A percentile compares a stretch with the other conserved stretches of the same genome.
Evolutionary conservation across 495 filamentous ascomycete species (phyloP).

Genomic region (Mytilinidion resinicola): DNA sequence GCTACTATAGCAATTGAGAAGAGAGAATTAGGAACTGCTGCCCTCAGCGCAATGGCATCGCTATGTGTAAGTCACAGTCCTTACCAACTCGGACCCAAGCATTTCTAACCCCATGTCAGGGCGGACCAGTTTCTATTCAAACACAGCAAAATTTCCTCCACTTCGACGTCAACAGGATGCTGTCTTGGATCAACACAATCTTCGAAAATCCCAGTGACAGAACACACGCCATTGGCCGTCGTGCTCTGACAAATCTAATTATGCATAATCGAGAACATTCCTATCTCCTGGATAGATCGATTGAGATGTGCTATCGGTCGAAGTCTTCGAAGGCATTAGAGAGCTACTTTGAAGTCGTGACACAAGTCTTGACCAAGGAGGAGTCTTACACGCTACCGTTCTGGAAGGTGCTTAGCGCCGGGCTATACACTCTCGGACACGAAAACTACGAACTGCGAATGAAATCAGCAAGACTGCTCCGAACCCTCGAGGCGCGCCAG

Average conservation of each 20-base stretch:
- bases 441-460: slow-evolving; percentile 80
- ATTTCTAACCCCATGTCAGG: slow-evolving; percentile 34
- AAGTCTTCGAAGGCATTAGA: slow-evolving; percentile 76
- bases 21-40: slow-evolving; percentile 79
- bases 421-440: slow-evolving; percentile 84
- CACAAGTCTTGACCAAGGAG: slow-evolving; percentile 74
- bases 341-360: slow-evolving; percentile 93
- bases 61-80: slow-evolving; percentile 59
- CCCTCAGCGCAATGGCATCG: slow-evolving; percentile 90
- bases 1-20: slow-evolving; percentile 97
- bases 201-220: slow-evolving; percentile 85
- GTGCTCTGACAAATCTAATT: slow-evolving; percentile 85
- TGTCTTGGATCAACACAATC: slow-evolving; percentile 90
- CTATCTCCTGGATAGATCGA: slow-evolving; percentile 76
- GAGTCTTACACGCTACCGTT: slow-evolving; percentile 74
- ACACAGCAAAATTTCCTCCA: slow-evolving; percentile 76
- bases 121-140: slow-evolving; percentile 80
- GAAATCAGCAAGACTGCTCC: slow-evolving; percentile 78
- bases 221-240: slow-evolving; percentile 82
- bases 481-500: slow-evolving; percentile 76
- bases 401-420: slow-evolving; percentile 82
- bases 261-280: slow-evolving; percentile 81
- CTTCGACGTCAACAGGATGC: slow-evolving; percentile 87
- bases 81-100: not conserved
- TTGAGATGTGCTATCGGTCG: slow-evolving; percentile 77